A percentile compares a stretch with the other conserved stretches of the same genome.
Evolutionary conservation across 75 land plant species (phyloP).

Genomic region (Larix kaempferi): DNA sequence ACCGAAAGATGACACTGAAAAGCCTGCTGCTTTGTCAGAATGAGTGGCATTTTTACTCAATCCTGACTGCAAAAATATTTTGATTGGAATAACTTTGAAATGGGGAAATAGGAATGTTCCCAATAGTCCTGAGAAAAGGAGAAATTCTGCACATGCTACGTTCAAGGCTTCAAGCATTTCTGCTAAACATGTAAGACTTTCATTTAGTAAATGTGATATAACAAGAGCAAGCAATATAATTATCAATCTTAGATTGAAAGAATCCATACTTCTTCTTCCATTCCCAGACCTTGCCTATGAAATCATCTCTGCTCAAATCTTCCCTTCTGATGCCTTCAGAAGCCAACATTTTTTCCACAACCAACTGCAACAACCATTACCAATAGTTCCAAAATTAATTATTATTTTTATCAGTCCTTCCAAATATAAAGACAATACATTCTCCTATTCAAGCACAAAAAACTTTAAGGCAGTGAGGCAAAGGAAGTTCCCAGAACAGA

Average conservation of each 20-base stretch:
- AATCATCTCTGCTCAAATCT: constrained; percentile 83
- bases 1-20: neutral
- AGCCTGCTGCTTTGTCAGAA: neutral
- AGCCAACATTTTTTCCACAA: constrained; percentile 94
- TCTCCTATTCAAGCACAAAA: neutral
- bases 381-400: neutral
- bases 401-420: neutral
- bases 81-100: neutral
- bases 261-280: constrained; percentile 85
- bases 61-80: neutral
- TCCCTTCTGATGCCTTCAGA: constrained; percentile 77
- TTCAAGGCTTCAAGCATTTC: too few relatives aligned
- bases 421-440: neutral
- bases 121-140: neutral
- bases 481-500: neutral
- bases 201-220: neutral
- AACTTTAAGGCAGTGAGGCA: too few relatives aligned
- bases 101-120: neutral
- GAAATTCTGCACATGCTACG: neutral
- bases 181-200: too few relatives aligned
- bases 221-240: neutral
- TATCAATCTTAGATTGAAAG: neutral
- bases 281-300: constrained; percentile 84
- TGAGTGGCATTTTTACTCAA: neutral
- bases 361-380: constrained; percentile 52